Evolutionary conservation across 768 basidiomycete genomes (phyloP), one percentile per base, ranked within the genome.

Genomic region (Trametes gibbosa): DNA sequence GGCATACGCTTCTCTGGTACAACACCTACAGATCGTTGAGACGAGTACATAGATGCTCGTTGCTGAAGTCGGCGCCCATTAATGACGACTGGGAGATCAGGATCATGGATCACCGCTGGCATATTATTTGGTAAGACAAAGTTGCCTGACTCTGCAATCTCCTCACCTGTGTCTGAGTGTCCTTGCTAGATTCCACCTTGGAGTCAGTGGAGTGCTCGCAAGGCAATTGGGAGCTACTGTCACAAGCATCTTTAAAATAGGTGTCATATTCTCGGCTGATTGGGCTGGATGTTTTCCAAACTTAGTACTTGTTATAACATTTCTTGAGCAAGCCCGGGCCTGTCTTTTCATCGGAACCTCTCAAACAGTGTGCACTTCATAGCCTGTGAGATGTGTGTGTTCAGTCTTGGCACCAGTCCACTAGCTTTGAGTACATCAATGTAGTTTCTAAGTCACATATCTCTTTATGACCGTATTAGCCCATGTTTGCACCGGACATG

Each of bases 341-440:
- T 73, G 89, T 27, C 81, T 93, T 16, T 80, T 91, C 16, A 53
- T 84, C 1, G 87, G 87, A 84, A 89, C 65, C 76, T 81, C 5
- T 78, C 76, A 47, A 78, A 77, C 23, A 80, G 77, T 66, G 77
- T 92, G n/a, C 81, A 81, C 13, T 53, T 85, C 24, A 91, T 92
- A 88, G 80, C 84, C 3, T 66, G 87, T 21, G 92, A 91, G 1
- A 77, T 93, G 58, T 91, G 91, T 64, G 73, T 91, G 42, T 92
- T 89, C 66, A 92, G 91, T 7, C 74, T 92, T 2, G 91, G 90
- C 3, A 78, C 90, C 43, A 86, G 87, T 63, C 92, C 92, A 0
- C 75, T 94, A 6, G 84, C 90, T 0, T 91, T 94, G 7, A 17
- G 29, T n/a, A 16, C 17, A n/a, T 6, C n/a, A 16, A 45, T 29